Evolutionary conservation across 257 asterid species (phyloP).

Genomic region (Ajuga chamaepitys): DNA sequence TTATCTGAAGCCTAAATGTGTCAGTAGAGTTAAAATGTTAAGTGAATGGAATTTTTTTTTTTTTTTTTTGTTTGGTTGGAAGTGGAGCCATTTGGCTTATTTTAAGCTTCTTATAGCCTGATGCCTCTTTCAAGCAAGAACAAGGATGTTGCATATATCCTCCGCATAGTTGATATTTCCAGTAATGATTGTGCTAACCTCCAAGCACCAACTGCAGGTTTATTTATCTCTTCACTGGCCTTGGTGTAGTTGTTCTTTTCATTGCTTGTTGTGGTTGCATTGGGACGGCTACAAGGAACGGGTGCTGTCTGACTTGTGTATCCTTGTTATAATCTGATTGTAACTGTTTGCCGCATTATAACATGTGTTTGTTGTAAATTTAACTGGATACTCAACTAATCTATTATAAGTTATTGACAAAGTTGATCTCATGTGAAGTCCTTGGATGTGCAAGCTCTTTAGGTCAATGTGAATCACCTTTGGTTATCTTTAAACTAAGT

Average conservation of each 20-base stretch:
- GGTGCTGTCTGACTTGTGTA: slow-evolving; percentile 96
- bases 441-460: not conserved
- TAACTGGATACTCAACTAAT: not conserved
- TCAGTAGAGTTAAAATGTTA: too few species aligned
- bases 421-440: not conserved
- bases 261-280: slow-evolving; percentile 91
- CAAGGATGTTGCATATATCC: not conserved
- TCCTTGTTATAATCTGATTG: slow-evolving; percentile 37
- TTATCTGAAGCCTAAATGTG: too few species aligned
- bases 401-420: not conserved
- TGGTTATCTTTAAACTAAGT: too few species aligned
- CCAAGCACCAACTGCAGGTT: slow-evolving; percentile 55
- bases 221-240: slow-evolving; percentile 74
- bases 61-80: too few species aligned
- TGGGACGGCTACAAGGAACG: slow-evolving; percentile 58
- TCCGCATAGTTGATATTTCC: not conserved
- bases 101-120: not conserved
- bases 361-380: not conserved
- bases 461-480: not conserved
- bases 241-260: slow-evolving; percentile 63
- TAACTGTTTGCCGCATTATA: not conserved
- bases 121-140: slow-evolving; percentile 7
- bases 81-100: not conserved
- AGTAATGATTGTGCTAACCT: slow-evolving; percentile 2
- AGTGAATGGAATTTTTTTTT: too few species aligned